These are phyloP conservation scores for Ceratobasidium sp. DNA, from an alignment of 1,284 basidiomycete genomes.

Conservation along the genomic window DNA sequence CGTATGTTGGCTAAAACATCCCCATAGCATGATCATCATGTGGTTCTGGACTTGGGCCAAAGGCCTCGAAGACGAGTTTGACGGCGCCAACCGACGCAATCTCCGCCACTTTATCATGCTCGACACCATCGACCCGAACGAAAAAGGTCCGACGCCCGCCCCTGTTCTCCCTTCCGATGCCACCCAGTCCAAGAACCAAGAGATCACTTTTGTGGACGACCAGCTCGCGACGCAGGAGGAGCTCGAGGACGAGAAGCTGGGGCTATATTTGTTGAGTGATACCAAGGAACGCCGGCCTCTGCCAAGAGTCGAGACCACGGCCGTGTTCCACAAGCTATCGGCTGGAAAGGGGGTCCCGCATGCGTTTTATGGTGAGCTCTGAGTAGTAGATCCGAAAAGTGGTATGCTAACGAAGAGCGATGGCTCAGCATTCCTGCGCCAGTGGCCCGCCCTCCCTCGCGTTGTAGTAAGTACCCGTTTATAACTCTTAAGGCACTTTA, in stretches of 20 bases:
- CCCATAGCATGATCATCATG: conserved; percentile 62
- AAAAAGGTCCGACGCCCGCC: conserved; percentile 28
- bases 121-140: conserved; percentile 42
- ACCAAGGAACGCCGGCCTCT: conserved; percentile 56
- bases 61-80: conserved; percentile 71
- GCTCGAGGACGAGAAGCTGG: conserved; percentile 48
- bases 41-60: conserved; percentile 74
- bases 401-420: background rate
- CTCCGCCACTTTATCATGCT: conserved; percentile 65
- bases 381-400: background rate
- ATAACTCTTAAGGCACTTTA: background rate
- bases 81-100: conserved; percentile 67
- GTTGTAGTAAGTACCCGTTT: conserved; percentile 61
- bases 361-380: conserved; percentile 62
- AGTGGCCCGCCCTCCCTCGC: conserved; percentile 71
- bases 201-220: conserved; percentile 48
- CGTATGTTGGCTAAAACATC: background rate
- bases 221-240: conserved; percentile 48
- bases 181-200: conserved; percentile 24
- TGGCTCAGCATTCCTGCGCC: conserved; percentile 60
- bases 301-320: conserved; percentile 65
- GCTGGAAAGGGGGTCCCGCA: conserved; percentile 69
- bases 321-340: conserved; percentile 69
- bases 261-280: conserved; percentile 31
- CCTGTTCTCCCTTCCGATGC: conserved; percentile 17